Evolutionary conservation across 1,139 yeast species (phyloP), one percentile per base, ranked within the genome.

Genomic region (Geotrichum cucujoidarum): DNA sequence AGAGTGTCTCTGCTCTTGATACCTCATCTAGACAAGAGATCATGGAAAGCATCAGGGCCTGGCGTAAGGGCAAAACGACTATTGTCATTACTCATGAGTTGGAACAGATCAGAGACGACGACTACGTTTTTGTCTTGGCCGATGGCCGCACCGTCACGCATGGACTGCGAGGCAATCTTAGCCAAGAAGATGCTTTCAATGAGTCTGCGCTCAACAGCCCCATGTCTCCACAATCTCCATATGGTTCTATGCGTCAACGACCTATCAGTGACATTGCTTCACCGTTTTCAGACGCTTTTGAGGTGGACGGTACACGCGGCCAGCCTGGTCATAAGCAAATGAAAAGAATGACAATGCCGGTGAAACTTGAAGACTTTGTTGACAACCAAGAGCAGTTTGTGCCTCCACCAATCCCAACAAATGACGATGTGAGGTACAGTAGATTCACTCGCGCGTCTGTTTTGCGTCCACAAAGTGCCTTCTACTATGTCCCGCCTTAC

Each of bases 1-100:
- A 92, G 62, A 78, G 95, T 1, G 70, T 87, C 3, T 82, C 92
- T 50, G 96, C 97, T 0, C 66, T 92, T 51, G 97, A 90, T 63
- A 63, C 65, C 2, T 57, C 58, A 0, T 74, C 74, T 40, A 73
- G 81, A 52, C 65, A 64, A 1, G 47, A 58, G 3, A 62, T 86
- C 3, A 67, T 82, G 57, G 61, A 66, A 1, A 71, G 73, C 0
- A 70, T 90, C 13, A 74, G 77, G 51, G 48, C 55, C 10, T 82
- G 88, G 83, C 76, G 97, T 57, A 50, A 55, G 3, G 80, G 77
- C 1, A 83, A 76, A 55, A 85, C 96, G 0, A 89, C 97, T 0
- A 74, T 92, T 11, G 68, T 87, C 3, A 75, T 92, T 37, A 85
- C 97, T 0, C 98, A 92, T 62, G 90, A 89, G 43, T 65, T 78